Conservation (phyloP, 1,284 basidiomycete species). For the Vanrija humicola region DNA sequence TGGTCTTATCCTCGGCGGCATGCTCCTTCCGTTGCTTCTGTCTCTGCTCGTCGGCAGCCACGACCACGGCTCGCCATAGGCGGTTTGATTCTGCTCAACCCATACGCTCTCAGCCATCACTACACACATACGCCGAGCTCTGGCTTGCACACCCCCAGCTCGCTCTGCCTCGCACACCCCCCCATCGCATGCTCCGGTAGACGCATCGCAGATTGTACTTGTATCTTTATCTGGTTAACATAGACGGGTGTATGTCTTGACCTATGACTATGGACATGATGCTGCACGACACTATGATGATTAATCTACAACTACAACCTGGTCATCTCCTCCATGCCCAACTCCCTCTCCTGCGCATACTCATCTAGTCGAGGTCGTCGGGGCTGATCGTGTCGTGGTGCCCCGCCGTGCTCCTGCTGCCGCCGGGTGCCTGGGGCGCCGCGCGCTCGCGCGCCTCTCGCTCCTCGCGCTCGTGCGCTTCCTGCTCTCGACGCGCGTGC, state of each 20-base stretch:
- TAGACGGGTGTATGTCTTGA: not conserved
- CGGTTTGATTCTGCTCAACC: not conserved
- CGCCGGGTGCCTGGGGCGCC: not conserved
- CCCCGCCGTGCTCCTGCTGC: not conserved
- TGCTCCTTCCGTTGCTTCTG: slow-evolving; percentile 63
- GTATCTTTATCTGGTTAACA: not conserved
- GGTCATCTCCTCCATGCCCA: too few species aligned
- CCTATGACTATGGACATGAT: not conserved
- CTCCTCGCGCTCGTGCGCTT: slow-evolving; percentile 18
- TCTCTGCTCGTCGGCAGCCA: slow-evolving; percentile 54
- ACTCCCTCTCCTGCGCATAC: too few species aligned
- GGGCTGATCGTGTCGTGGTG: not conserved
- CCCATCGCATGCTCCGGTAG: not conserved
- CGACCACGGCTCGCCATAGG: slow-evolving; percentile 20
- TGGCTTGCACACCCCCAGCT: too few species aligned
- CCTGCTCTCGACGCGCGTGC: slow-evolving; percentile 30
- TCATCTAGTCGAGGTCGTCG: slow-evolving; percentile 17
- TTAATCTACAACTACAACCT: too few species aligned
- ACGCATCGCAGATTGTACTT: not conserved
- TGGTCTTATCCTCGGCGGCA: slow-evolving; percentile 60
- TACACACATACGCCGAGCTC: not conserved
- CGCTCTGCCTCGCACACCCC: too few species aligned
- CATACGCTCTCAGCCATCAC: not conserved
- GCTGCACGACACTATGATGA: too few species aligned
- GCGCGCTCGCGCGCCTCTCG: not conserved